Evolutionary conservation across 2,329 filamentous ascomycete genomes (phyloP).

Genomic region (Orbilia blumenaviensis): DNA sequence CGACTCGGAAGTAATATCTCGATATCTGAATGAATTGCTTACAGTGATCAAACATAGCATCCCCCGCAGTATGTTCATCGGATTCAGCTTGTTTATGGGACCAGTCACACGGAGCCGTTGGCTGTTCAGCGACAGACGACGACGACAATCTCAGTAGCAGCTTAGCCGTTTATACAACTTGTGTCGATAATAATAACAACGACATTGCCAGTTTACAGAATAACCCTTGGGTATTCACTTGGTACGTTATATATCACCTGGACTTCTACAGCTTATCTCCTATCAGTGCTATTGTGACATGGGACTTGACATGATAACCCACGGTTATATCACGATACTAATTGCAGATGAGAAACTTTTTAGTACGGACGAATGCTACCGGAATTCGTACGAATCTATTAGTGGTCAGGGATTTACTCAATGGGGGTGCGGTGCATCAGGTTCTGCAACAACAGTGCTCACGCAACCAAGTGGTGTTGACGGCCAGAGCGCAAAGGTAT

Average conservation of each 20-base stretch:
- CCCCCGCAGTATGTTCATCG: conserved; percentile 41
- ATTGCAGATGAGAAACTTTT: not conserved
- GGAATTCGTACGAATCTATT: conserved; percentile 41
- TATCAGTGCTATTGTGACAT: too few species aligned
- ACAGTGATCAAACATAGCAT: conserved; percentile 6
- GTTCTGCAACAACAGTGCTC: conserved; percentile 41
- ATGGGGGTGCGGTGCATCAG: conserved; percentile 38
- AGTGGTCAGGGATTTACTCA: conserved; percentile 42
- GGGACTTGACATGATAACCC: too few species aligned
- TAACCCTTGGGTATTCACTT: conserved; percentile 48
- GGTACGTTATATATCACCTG: conserved; percentile 20
- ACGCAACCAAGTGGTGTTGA: conserved; percentile 39
- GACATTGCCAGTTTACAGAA: conserved; percentile 11
- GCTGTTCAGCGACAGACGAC: conserved; percentile 37
- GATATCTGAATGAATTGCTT: not conserved
- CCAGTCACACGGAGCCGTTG: conserved; percentile 35
- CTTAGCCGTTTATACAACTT: conserved; percentile 45
- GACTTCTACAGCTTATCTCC: too few species aligned
- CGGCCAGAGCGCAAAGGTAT: conserved; percentile 26
- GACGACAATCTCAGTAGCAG: too few species aligned
- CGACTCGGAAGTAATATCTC: not conserved
- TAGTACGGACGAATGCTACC: conserved; percentile 34
- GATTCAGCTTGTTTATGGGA: conserved; percentile 49
- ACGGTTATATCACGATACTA: not conserved
- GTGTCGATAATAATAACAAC: conserved; percentile 39